Evolutionary conservation across 2,329 filamentous ascomycete species (phyloP).

Genomic region (Aspergillus novoparasiticus): DNA sequence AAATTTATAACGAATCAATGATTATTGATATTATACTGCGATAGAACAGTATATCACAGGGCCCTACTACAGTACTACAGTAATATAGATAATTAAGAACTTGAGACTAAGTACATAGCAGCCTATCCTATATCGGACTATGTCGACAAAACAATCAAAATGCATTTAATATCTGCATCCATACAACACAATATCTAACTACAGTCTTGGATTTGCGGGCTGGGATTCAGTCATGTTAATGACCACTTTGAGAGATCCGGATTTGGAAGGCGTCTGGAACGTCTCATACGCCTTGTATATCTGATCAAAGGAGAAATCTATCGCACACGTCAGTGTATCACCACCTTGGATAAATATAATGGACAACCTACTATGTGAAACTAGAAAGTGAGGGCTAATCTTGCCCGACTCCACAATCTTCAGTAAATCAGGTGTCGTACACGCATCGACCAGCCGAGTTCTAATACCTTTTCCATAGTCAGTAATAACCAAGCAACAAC

Average conservation of each 20-base stretch:
- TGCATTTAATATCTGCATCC: fast-evolving
- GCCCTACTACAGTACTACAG: too few relatives aligned
- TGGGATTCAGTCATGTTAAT: slow-evolving; percentile 24
- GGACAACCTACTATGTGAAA: slow-evolving; percentile 17
- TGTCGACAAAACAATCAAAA: too few relatives aligned
- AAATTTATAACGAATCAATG: too few relatives aligned
- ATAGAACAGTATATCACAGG: too few relatives aligned
- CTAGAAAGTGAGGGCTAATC: slow-evolving; percentile 13
- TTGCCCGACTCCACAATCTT: slow-evolving; percentile 10
- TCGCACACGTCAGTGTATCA: neutral
- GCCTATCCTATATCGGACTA: too few relatives aligned
- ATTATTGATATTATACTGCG: too few relatives aligned
- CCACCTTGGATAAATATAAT: neutral
- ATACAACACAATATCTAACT: neutral
- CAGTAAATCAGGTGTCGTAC: slow-evolving; percentile 8
- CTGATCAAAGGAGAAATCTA: slow-evolving; percentile 48
- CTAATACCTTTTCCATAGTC: slow-evolving; percentile 9
- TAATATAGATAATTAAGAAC: too few relatives aligned
- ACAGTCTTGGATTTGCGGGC: neutral
- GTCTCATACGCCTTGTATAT: slow-evolving; percentile 49
- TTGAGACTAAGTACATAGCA: too few relatives aligned
- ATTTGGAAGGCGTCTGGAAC: slow-evolving; percentile 46
- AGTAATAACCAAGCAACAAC: neutral
- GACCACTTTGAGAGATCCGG: slow-evolving; percentile 49
- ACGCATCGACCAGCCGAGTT: slow-evolving; percentile 14